Evolutionary conservation across 2,329 filamentous ascomycete genomes (phyloP).

Genomic region (Teratosphaeriaceae sp.): DNA sequence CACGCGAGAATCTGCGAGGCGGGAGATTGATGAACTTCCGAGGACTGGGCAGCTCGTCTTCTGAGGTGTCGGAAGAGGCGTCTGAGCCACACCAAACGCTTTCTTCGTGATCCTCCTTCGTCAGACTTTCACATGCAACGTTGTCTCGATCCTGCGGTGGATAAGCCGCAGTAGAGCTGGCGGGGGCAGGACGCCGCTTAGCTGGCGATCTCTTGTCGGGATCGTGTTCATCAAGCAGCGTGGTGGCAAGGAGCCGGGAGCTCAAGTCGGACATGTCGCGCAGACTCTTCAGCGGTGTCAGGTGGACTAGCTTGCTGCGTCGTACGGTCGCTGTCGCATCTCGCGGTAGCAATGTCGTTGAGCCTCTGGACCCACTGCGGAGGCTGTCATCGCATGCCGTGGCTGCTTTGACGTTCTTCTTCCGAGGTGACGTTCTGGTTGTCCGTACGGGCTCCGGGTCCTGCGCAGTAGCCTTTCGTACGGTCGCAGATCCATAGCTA

Average conservation of each 20-base stretch:
- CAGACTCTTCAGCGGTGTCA: constrained; percentile 5
- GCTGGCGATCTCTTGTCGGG: neutral
- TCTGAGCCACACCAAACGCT: constrained; percentile 29
- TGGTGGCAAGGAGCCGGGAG: neutral
- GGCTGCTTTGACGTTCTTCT: neutral
- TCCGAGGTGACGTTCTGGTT: constrained; percentile 1
- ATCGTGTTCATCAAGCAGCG: neutral
- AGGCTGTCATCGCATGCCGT: neutral
- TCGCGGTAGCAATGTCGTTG: neutral
- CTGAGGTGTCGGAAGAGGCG: constrained; percentile 15
- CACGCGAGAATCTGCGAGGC: neutral
- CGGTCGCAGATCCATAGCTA: no score
- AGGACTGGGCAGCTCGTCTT: constrained; percentile 22
- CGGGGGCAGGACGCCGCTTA: neutral
- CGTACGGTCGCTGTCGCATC: neutral
- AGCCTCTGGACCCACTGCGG: neutral
- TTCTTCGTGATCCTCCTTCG: constrained; percentile 25
- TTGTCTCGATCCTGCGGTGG: neutral
- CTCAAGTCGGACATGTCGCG: neutral
- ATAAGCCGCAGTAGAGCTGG: neutral
- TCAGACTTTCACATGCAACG: neutral
- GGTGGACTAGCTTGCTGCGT: constrained; percentile 9
- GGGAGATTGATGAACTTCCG: constrained; percentile 18
- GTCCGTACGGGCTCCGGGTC: no score
- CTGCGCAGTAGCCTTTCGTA: no score